Evolutionary conservation across 1,139 yeast species (phyloP).

Genomic region (Saccharomycopsis hybrid): DNA sequence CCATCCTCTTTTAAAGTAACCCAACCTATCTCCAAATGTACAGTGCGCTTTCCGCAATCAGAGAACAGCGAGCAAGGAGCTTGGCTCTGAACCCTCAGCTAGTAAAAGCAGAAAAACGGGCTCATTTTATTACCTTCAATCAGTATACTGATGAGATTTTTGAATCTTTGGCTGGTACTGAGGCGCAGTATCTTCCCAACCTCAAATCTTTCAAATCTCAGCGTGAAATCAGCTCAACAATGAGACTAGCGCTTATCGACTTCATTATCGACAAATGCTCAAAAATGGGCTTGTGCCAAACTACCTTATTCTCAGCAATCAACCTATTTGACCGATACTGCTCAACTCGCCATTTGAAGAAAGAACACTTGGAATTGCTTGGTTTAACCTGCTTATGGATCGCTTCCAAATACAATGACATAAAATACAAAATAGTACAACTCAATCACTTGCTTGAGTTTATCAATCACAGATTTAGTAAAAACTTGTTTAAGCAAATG

Average conservation of each 20-base stretch:
- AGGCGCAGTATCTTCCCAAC: constrained; percentile 3
- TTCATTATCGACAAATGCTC: constrained; percentile 8
- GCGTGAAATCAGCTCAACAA: constrained; percentile 10
- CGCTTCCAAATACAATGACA: constrained; percentile 64
- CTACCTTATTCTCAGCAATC: constrained; percentile 11
- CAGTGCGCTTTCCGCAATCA: not conserved
- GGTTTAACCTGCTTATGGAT: constrained; percentile 73
- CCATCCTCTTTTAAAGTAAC: no score
- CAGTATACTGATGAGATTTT: constrained; percentile 15
- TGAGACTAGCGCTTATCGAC: constrained; percentile 14
- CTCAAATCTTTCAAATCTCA: constrained; percentile 11
- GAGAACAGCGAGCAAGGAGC: not conserved
- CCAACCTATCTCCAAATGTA: no score
- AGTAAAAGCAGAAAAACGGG: constrained; percentile 6
- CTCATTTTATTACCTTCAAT: constrained; percentile 12
- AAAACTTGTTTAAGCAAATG: constrained; percentile 15
- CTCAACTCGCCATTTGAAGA: constrained; percentile 24
- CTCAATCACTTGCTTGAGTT: constrained; percentile 12
- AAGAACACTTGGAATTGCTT: constrained; percentile 51
- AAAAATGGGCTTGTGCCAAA: constrained; percentile 1
- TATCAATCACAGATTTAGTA: constrained; percentile 5
- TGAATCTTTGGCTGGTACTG: constrained; percentile 1
- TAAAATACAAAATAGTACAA: constrained; percentile 48
- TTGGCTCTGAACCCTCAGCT: constrained; percentile 4
- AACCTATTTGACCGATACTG: constrained; percentile 20